Percentiles rank a stretch among this genome's conserved stretches.
These are phyloP conservation scores for Aspergillus unguis DNA, from an alignment of 2,329 filamentous ascomycete genomes.

Conservation along the genomic window DNA sequence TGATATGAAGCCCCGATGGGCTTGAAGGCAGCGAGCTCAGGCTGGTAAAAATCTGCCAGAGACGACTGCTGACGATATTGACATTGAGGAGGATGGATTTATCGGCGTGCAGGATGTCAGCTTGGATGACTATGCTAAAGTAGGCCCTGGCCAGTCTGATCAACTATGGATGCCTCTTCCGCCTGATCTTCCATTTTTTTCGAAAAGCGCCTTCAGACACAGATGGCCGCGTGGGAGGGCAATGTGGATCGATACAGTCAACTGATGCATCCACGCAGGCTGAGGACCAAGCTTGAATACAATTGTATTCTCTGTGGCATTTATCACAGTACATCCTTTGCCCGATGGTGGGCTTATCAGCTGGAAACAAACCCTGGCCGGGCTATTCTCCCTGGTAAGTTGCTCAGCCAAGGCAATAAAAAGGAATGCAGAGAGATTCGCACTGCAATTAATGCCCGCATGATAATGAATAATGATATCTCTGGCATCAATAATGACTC, in stretches of 20 bases:
- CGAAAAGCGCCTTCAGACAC: slow-evolving; percentile 40
- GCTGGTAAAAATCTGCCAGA: no score
- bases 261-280: slow-evolving; percentile 27
- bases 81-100: neutral
- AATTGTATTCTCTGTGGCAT: slow-evolving; percentile 34
- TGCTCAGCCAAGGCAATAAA: no score
- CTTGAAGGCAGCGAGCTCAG: no score
- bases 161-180: slow-evolving; percentile 28
- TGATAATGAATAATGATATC: slow-evolving; percentile 7
- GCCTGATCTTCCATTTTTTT: slow-evolving; percentile 32
- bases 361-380: neutral
- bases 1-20: slow-evolving; percentile 4
- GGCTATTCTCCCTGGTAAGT: no score
- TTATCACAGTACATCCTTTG: slow-evolving; percentile 39
- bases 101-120: neutral
- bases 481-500: no score
- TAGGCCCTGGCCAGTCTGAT: no score
- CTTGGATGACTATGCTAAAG: no score
- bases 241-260: slow-evolving; percentile 41
- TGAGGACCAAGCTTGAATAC: slow-evolving; percentile 22
- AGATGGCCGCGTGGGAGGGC: slow-evolving; percentile 38
- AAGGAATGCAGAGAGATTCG: neutral
- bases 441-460: slow-evolving; percentile 1
- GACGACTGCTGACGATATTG: neutral
- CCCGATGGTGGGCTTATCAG: slow-evolving; percentile 29